Base-by-base conservation (phyloP, 1,139 yeast genomes). In the Yamadazyma conglobata region DNA sequence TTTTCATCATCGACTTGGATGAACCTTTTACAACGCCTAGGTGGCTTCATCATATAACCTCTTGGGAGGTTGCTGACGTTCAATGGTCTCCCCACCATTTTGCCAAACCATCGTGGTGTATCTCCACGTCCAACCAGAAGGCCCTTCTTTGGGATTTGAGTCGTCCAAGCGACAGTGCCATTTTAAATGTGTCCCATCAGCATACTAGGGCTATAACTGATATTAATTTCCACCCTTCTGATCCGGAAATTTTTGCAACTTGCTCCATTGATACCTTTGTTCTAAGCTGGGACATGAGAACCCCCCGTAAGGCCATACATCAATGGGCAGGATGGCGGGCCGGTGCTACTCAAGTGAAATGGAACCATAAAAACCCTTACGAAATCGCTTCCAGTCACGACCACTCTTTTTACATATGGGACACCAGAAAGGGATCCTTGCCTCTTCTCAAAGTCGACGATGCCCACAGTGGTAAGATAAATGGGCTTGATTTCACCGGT, bases 11-110 rank as follows among this genome's bases (percentile, higher is more conserved):
- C n/a, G 97, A 91, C 56, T 57, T 91, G 28, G 96, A 91, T 47
- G 96, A 91, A 54, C 97, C 97, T 1, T 89, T 87, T 56, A 79
- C 93, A 1, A 88, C 95, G 1, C 98, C 98, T 0, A 64, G 98
- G 37, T 86, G 94, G 88, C 70, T 91, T 16, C 94, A 81, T 35
- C 96, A 91, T 51, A 70, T 79, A 19, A 89, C 97, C 0, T 80
- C 95, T 0, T 93, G 98, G 98, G 97, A 91, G 55, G 98, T 91
- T 2, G 96, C 98, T 0, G 96, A 91, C 53, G 96, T 89, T 1
- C 97, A 91, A 54, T 91, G 98, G 97, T 86, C 94, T 3, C 96
- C 97, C 0, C 73, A 68, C 37, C 94, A 87, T 51, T 68, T 73
- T 8, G 70, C 78, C 1, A 84, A 84, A 40, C 93, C 95, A 0